Conservation (phyloP, 768 basidiomycete genomes). For the Suillus occidentalis region DNA sequence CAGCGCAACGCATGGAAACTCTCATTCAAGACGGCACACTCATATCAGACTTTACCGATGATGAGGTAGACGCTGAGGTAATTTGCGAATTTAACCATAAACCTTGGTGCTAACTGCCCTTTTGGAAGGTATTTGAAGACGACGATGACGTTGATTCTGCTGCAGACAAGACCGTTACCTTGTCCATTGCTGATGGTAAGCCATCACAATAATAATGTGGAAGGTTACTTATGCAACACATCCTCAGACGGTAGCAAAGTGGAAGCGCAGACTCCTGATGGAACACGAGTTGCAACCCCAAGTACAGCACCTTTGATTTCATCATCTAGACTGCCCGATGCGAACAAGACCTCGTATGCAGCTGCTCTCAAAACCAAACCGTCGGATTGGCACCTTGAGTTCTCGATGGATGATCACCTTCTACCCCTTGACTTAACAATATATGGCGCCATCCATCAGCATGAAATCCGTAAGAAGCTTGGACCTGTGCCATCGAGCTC, state of each 20-base stretch:
- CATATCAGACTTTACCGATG: constrained; percentile 78
- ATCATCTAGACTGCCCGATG: constrained; percentile 32
- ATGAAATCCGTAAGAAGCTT: constrained; percentile 76
- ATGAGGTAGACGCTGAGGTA: constrained; percentile 80
- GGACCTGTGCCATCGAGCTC: constrained; percentile 62
- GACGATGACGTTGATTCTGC: constrained; percentile 75
- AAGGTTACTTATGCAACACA: constrained; percentile 12
- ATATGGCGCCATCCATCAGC: constrained; percentile 94
- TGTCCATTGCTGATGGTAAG: constrained; percentile 79
- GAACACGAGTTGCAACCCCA: constrained; percentile 91
- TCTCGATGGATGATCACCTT: constrained; percentile 86
- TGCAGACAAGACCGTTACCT: constrained; percentile 82
- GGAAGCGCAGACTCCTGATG: constrained; percentile 95
- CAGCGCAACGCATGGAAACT: constrained; percentile 43
- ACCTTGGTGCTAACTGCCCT: constrained; percentile 14
- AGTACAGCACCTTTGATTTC: constrained; percentile 44
- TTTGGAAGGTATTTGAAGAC: constrained; percentile 72
- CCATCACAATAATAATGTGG: not conserved
- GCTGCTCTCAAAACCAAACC: constrained; percentile 92
- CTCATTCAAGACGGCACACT: constrained; percentile 62
- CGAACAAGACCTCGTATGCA: constrained; percentile 75
- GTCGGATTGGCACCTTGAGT: constrained; percentile 95
- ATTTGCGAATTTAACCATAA: not conserved
- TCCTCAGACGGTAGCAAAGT: constrained; percentile 82
- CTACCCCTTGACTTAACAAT: constrained; percentile 88